Evolutionary conservation across 768 basidiomycete genomes (phyloP), one percentile per base, ranked within the genome.

Genomic region (Rhodocollybia butyracea): DNA sequence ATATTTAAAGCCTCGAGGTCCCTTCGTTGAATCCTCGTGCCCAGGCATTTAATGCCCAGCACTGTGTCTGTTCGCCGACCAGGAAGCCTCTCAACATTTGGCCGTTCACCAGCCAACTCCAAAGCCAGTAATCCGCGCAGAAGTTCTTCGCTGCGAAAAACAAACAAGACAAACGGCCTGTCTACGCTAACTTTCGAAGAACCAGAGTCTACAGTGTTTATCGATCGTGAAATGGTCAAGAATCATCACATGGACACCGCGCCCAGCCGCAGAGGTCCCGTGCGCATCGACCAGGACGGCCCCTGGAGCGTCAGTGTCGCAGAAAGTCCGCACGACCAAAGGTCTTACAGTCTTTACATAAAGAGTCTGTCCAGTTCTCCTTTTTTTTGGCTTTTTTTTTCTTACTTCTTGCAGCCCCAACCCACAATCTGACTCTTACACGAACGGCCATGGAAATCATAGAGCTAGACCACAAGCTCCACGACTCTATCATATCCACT

Each of bases 241-340:
- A 53, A 41, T 31, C 26, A 40, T 26, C 45, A 50, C 22, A 54
- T 54, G 52, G 52, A 54, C 21, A 43, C 52, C 22, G 41, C 52
- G 15, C 52, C 71, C 41, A 57, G 64, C 46, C 74, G 79, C 61
- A 75, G 80, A 65, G 78, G 71, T 55, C 80, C 78, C 40, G 76
- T 84, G 31, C 81, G 88, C 46, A 77, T 86, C 59, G 88, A 91
- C 68, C 76, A 89, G 70, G 89, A 91, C 64, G 89, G 88, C 13
- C 89, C 84, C 22, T 94, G 92, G 92, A 84, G 84, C 64, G 83
- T 94, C 66, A 90, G 88, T 68, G 90, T 93, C 60, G 92, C 92
- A 59, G 89, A 92, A 75, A 86, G 84, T 51, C 88, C 88, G 22
- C 81, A 90, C 68, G 86, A 89, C 70, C 67, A 84, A 43, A 75